Conservation (phyloP, 192 early-diverging fungal species). For the Bifiguratus adelaidae region DNA sequence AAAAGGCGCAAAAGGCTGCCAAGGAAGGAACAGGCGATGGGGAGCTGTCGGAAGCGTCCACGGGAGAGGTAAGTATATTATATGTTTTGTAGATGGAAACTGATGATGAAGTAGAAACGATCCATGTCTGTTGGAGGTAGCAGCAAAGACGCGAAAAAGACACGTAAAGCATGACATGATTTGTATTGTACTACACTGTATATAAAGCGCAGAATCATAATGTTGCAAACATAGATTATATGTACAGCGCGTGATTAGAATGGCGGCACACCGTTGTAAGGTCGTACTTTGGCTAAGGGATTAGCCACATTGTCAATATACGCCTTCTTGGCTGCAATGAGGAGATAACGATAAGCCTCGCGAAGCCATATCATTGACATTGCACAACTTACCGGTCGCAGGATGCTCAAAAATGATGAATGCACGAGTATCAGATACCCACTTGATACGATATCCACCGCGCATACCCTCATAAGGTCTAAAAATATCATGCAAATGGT, state of each 20-base stretch:
- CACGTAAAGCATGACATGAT: too few relatives aligned
- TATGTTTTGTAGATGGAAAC: too few relatives aligned
- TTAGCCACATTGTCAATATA: slow-evolving; percentile 40
- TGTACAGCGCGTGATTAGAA: too few relatives aligned
- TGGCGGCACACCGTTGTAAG: slow-evolving; percentile 57
- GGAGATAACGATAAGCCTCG: neutral
- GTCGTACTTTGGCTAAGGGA: slow-evolving; percentile 42
- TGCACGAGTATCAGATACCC: slow-evolving; percentile 60
- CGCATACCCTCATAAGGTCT: slow-evolving; percentile 41
- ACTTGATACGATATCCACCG: slow-evolving; percentile 62
- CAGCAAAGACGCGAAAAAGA: too few relatives aligned
- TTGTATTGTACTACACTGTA: too few relatives aligned
- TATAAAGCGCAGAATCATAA: too few relatives aligned
- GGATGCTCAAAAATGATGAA: slow-evolving; percentile 59
- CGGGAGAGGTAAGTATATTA: too few relatives aligned
- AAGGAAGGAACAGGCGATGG: too few relatives aligned
- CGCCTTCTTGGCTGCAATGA: slow-evolving; percentile 33
- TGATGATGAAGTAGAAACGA: too few relatives aligned
- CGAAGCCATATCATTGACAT: neutral
- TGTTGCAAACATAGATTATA: too few relatives aligned
- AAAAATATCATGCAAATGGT: slow-evolving; percentile 59
- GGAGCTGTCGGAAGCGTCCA: too few relatives aligned
- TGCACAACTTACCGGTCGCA: slow-evolving; percentile 33
- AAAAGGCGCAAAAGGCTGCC: slow-evolving; percentile 5
- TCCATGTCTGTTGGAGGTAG: too few relatives aligned